Evolutionary conservation across 2,329 filamentous ascomycete genomes (phyloP).

Genomic region (Cordyceps pruinosa): DNA sequence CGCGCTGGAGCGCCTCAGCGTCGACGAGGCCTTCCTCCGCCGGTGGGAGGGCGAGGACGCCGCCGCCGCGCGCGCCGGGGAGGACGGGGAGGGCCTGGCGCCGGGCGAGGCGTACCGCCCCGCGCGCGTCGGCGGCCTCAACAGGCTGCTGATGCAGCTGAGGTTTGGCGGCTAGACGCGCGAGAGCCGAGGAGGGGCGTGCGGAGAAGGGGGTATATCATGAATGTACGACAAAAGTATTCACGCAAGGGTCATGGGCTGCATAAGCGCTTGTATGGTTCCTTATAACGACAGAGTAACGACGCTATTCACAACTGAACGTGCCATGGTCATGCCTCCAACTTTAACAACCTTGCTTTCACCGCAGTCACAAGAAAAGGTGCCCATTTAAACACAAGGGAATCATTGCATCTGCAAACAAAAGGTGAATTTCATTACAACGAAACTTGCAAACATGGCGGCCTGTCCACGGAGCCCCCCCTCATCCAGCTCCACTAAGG

Average conservation of each 20-base stretch:
- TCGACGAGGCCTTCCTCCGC: constrained; percentile 36
- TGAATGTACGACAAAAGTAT: background rate
- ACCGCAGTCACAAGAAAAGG: background rate
- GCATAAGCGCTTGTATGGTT: background rate
- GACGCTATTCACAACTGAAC: background rate
- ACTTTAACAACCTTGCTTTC: background rate
- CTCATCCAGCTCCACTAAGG: constrained; percentile 39
- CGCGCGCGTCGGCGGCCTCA: constrained; percentile 68
- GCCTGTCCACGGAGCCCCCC: constrained; percentile 10
- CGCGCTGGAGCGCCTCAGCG: constrained; percentile 40
- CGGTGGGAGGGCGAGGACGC: constrained; percentile 33
- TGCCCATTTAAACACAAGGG: background rate
- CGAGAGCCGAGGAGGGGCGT: background rate
- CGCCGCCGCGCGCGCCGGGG: constrained; percentile 30
- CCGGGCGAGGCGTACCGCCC: constrained; percentile 52
- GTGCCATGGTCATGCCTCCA: background rate
- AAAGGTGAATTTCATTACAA: constrained; percentile 8
- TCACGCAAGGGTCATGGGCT: background rate
- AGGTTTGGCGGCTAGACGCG: constrained; percentile 50
- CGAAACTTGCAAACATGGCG: constrained; percentile 10
- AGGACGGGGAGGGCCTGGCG: constrained; percentile 33
- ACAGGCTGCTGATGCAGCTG: constrained; percentile 84
- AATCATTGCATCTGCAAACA: background rate
- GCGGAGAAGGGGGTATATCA: background rate
- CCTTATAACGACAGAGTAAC: background rate